Percentiles rank a stretch among this genome's conserved stretches.
These are phyloP conservation scores for Bruguiera gymnorhiza DNA, from an alignment of 345 rosid species.

Conservation along the genomic window DNA sequence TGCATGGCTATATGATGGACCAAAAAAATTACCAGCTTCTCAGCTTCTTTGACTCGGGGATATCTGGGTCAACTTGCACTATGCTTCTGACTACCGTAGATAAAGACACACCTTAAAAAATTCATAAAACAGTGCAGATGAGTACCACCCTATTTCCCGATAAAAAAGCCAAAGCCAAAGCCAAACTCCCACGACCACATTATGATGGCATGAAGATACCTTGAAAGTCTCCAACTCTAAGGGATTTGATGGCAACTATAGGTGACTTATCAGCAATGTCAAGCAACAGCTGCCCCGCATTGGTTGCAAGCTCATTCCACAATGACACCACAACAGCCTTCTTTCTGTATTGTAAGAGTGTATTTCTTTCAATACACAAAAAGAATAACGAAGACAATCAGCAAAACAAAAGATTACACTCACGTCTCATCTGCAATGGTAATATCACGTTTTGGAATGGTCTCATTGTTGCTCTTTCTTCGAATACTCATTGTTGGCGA, in stretches of 20 bases:
- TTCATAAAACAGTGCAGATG: neutral
- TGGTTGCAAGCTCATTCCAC: constrained; percentile 86
- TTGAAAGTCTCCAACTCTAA: constrained; percentile 91
- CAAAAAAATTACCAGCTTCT: constrained; percentile 52
- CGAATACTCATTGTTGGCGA: constrained; percentile 71
- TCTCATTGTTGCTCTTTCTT: constrained; percentile 74
- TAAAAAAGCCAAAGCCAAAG: neutral
- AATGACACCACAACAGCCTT: constrained; percentile 79
- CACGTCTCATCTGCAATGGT: constrained; percentile 80
- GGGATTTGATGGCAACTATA: constrained; percentile 72
- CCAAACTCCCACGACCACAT: neutral
- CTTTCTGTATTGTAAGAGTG: constrained; percentile 40
- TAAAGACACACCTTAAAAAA: constrained; percentile 66
- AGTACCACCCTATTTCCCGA: neutral
- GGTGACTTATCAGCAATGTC: constrained; percentile 67
- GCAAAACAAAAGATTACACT: constrained; percentile 5
- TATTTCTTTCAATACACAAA: neutral
- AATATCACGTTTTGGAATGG: constrained; percentile 76
- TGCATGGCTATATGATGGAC: neutral
- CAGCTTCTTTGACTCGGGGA: constrained; percentile 66
- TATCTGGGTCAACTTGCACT: constrained; percentile 63
- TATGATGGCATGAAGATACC: constrained; percentile 37
- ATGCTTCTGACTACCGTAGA: constrained; percentile 64
- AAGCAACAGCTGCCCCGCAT: constrained; percentile 66
- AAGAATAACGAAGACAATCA: neutral